Evolutionary conservation across 2,329 filamentous ascomycete genomes (phyloP).

Genomic region (Penicillium sp.): DNA sequence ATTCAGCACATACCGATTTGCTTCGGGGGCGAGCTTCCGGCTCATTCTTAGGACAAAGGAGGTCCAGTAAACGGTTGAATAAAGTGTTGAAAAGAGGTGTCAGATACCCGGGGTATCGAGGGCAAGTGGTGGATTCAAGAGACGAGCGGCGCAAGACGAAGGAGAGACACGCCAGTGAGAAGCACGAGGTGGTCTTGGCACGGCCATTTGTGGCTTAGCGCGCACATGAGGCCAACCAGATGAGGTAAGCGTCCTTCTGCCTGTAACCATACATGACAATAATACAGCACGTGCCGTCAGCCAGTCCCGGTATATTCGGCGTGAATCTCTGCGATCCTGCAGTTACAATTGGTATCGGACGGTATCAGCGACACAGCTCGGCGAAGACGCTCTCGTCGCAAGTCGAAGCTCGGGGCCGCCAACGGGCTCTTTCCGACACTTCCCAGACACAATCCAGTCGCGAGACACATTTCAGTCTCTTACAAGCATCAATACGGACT

Average conservation of each 20-base stretch:
- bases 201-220: conserved; percentile 26
- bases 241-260: conserved; percentile 16
- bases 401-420: conserved; percentile 23
- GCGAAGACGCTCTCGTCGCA: conserved; percentile 31
- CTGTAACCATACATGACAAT: conserved; percentile 20
- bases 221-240: not conserved
- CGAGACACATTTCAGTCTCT: conserved; percentile 8
- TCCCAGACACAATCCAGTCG: conserved; percentile 19
- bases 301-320: not conserved
- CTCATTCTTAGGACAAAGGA: conserved; percentile 47
- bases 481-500: conserved; percentile 11
- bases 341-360: conserved; percentile 14
- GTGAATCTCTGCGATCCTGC: not conserved
- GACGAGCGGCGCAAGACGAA: conserved; percentile 30
- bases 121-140: conserved; percentile 27
- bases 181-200: conserved; percentile 39
- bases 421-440: conserved; percentile 10
- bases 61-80: conserved; percentile 29
- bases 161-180: conserved; percentile 35
- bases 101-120: conserved; percentile 38
- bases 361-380: conserved; percentile 21
- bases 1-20: conserved; percentile 80
- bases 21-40: conserved; percentile 94
- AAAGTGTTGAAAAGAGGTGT: conserved; percentile 23
- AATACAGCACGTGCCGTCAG: not conserved